These are phyloP conservation scores for Trichoderma asperelloides DNA, from an alignment of 495 filamentous ascomycete genomes.

Conservation along the genomic window DNA sequence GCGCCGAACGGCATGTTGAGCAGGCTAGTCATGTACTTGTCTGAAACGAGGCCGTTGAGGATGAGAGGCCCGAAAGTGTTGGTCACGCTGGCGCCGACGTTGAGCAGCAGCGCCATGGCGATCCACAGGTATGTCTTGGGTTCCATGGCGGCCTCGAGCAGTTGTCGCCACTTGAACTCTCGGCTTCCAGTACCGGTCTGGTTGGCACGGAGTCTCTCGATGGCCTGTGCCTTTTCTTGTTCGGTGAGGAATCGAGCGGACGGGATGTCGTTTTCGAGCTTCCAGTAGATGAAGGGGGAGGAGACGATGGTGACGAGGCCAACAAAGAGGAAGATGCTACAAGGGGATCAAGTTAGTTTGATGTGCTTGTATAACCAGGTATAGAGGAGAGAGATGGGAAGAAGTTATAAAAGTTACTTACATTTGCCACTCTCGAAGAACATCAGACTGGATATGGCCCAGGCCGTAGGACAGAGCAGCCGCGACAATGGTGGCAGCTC, in stretches of 20 bases:
- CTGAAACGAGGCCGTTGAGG: constrained; percentile 47
- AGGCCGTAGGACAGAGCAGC: constrained; percentile 53
- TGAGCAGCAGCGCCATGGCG: constrained; percentile 47
- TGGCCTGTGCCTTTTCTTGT: constrained; percentile 35
- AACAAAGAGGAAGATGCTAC: constrained; percentile 30
- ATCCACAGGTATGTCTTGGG: constrained; percentile 40
- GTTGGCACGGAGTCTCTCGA: constrained; percentile 41
- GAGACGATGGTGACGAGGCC: constrained; percentile 42
- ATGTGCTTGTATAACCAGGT: background rate
- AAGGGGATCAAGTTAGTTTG: constrained; percentile 22
- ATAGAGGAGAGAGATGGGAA: background rate
- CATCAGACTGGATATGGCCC: constrained; percentile 42
- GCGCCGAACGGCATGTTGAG: constrained; percentile 57
- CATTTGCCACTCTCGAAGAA: constrained; percentile 54
- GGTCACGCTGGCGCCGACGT: constrained; percentile 52
- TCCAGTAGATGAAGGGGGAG: constrained; percentile 39
- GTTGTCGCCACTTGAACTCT: constrained; percentile 40
- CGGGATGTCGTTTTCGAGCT: constrained; percentile 43
- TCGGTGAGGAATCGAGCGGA: constrained; percentile 45
- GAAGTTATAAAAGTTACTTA: constrained; percentile 19
- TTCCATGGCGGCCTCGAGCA: constrained; percentile 32
- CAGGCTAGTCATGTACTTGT: constrained; percentile 49
- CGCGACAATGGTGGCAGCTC: constrained; percentile 55
- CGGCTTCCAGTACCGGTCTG: constrained; percentile 47
- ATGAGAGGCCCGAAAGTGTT: constrained; percentile 55